Evolutionary conservation across 2,329 filamentous ascomycete genomes (phyloP).

Genomic region (Eutypa lata): DNA sequence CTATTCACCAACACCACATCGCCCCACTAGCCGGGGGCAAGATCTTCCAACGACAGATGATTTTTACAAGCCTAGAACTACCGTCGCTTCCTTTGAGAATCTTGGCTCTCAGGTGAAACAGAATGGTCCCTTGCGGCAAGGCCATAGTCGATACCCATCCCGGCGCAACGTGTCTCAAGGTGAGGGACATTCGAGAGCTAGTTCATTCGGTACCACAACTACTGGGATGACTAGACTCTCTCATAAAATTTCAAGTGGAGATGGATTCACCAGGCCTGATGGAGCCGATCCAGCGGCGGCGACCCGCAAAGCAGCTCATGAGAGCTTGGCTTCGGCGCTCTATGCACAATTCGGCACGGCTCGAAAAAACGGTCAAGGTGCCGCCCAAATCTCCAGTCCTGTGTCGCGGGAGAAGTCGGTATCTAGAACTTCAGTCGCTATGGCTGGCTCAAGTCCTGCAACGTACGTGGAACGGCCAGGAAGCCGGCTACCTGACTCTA

Average conservation of each 20-base stretch:
- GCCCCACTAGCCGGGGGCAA: conserved; percentile 18
- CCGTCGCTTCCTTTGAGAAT: conserved; percentile 16
- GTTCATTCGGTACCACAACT: background rate
- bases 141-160: background rate
- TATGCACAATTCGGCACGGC: conserved; percentile 23
- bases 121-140: conserved; percentile 8
- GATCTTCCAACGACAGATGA: conserved; percentile 14
- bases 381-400: conserved; percentile 4
- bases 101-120: conserved; percentile 19
- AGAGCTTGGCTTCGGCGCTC: conserved; percentile 21
- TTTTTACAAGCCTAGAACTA: conserved; percentile 22
- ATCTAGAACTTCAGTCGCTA: conserved; percentile 4
- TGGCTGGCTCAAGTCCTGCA: conserved; percentile 6
- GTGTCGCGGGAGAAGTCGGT: conserved; percentile 9
- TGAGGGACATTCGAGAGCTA: background rate
- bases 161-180: background rate
- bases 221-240: background rate
- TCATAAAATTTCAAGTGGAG: conserved; percentile 1
- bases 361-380: conserved; percentile 6
- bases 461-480: conserved; percentile 15
- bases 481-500: conserved; percentile 14
- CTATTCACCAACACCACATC: conserved; percentile 24
- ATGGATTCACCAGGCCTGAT: conserved; percentile 2
- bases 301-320: conserved; percentile 24
- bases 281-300: conserved; percentile 10